Base-by-base conservation (phyloP, 768 basidiomycete genomes). In the Kwoniella pini region DNA sequence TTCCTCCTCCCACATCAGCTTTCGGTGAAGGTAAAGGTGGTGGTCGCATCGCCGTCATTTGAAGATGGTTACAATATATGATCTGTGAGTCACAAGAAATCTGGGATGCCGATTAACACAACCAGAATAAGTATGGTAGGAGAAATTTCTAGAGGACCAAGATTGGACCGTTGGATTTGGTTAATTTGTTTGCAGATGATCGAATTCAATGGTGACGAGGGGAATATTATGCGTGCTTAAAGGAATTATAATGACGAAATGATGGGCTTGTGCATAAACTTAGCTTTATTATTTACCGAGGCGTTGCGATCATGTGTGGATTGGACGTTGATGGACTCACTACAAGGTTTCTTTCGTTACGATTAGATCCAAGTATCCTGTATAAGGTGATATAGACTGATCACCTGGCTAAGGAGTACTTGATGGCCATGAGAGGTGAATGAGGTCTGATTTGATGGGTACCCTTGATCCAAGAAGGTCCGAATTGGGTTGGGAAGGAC, bases 1-100 rank as follows among this genome's bases (percentile, higher is more conserved):
- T 24, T 44, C 27, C 48, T 31, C 26, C 17, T 50, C n/a, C 27
- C 15, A 3, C 48, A 0, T 17, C 48, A 36, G 40, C 5, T 45
- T 55, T 48, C 11, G 56, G 44, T 21, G 39, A 49, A 5, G 56
- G 56, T 26, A 57, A 38, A 17, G 56, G 30, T 31, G 56, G 56
- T 36, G 56, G 56, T 26, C 27, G 17, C 56, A 57, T 57, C 22
- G 45, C 22, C 15, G 33, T 36, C 33, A 36, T 36, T n/a, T n/a
- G n/a, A n/a, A n/a, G n/a, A n/a, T n/a, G n/a, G n/a, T n/a, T n/a
- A n/a, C n/a, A n/a, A n/a, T n/a, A n/a, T n/a, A n/a, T n/a, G n/a
- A n/a, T n/a, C n/a, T n/a, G n/a, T n/a, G n/a, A n/a, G n/a, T n/a
- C n/a, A 15, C 33, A 36, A 50, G 26, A 50, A 30, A 50, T n/a